These are phyloP conservation scores for Rhizopogon rudus DNA, from an alignment of 768 basidiomycete species.

Conservation along the genomic window DNA sequence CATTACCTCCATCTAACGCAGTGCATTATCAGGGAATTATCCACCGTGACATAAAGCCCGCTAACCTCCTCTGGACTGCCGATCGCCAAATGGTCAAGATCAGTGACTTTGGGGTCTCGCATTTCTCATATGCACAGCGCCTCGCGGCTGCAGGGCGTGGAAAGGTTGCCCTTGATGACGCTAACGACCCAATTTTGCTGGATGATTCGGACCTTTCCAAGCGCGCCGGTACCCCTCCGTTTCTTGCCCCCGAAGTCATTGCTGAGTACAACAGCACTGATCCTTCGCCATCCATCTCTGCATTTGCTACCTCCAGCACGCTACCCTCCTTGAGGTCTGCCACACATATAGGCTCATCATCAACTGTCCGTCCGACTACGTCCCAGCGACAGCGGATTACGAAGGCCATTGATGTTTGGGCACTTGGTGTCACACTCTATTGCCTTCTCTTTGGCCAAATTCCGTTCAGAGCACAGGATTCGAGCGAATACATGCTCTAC, in stretches of 20 bases:
- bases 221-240: constrained; percentile 92
- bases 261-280: constrained; percentile 49
- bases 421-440: constrained; percentile 92
- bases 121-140: constrained; percentile 87
- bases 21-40: constrained; percentile 98
- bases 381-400: constrained; percentile 56
- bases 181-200: constrained; percentile 60
- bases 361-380: constrained; percentile 22
- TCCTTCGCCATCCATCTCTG: constrained; percentile 27
- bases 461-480: constrained; percentile 62
- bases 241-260: constrained; percentile 94
- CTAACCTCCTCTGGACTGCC: constrained; percentile 88
- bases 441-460: constrained; percentile 86
- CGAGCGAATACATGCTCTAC: constrained; percentile 74
- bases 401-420: constrained; percentile 97
- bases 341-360: constrained; percentile 24
- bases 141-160: constrained; percentile 56
- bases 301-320: constrained; percentile 25
- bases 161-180: constrained; percentile 33
- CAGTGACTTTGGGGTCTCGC: constrained; percentile 96
- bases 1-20: constrained; percentile 25
- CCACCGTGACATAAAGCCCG: constrained; percentile 98
- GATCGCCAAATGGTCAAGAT: constrained; percentile 93
- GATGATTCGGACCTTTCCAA: constrained; percentile 86
- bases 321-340: constrained; percentile 24